Evolutionary conservation across 2,329 filamentous ascomycete species (phyloP).

Genomic region (Ophiostoma angusticollis): DNA sequence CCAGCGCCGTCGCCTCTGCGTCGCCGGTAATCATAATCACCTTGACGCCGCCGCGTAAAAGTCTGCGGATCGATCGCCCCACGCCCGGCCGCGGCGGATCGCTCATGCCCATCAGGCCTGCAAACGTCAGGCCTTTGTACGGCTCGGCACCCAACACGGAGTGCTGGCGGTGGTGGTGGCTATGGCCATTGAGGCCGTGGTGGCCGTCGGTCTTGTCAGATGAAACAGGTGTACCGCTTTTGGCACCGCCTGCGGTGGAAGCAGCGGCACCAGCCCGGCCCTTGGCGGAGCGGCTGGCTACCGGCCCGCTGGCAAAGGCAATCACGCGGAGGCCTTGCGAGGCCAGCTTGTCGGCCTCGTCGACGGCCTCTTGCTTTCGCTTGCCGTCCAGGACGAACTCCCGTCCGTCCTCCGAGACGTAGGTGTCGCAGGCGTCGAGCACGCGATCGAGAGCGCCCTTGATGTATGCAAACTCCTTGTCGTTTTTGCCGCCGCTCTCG

Average conservation of each 20-base stretch:
- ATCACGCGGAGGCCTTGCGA: conserved; percentile 80
- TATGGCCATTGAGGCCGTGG: conserved; percentile 23
- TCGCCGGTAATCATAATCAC: conserved; percentile 99
- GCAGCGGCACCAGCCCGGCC: conserved; percentile 28
- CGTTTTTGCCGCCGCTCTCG: conserved; percentile 34
- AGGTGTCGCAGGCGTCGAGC: conserved; percentile 77
- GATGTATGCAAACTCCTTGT: conserved; percentile 79
- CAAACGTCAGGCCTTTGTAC: conserved; percentile 76
- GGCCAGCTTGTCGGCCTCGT: conserved; percentile 78
- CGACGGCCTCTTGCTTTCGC: conserved; percentile 58
- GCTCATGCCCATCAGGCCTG: conserved; percentile 91
- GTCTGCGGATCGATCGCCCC: conserved; percentile 70
- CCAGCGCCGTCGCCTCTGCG: conserved; percentile 84
- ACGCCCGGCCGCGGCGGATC: conserved; percentile 89
- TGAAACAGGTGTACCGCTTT: conserved; percentile 40
- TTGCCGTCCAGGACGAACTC: conserved; percentile 74
- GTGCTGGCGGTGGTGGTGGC: conserved; percentile 25
- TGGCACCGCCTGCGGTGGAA: conserved; percentile 22
- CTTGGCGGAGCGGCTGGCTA: conserved; percentile 23
- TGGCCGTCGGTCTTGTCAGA: conserved; percentile 21
- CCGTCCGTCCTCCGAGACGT: conserved; percentile 71
- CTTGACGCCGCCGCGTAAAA: conserved; percentile 90
- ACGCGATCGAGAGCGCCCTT: conserved; percentile 89
- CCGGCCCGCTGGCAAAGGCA: conserved; percentile 78
- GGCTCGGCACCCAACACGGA: conserved; percentile 49